Base-by-base conservation (phyloP, 179 eudicot genomes). In the Amaranthus tricolor region DNA sequence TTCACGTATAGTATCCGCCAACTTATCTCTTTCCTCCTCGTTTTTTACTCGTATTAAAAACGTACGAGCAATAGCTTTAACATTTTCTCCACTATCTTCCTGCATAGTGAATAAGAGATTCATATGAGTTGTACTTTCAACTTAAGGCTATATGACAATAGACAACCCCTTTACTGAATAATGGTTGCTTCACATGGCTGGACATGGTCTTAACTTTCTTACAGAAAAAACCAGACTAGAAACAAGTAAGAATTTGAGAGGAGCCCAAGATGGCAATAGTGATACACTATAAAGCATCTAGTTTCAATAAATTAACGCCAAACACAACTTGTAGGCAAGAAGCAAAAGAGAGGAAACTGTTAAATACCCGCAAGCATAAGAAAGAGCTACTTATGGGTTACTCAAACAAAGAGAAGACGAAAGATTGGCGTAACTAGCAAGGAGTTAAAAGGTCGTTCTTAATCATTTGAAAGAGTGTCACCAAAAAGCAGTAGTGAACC, bases 1-100 rank as follows among this genome's bases (percentile, higher is more conserved):
- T 74, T 93, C 98, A 62, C 87, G 86, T 75, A 95, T 95, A 10
- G 71, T 87, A 62, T 86, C 90, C 11, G 89, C 97, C 62, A 93
- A 84, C 82, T 91, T 93, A 83, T 93, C 81, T 67, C 98, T 78
- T 69, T 91, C 98, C 62, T 86, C 97, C 72, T 85, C 91, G 1
- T 76, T 87, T 82, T 86, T 93, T 9, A 88, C 83, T 79, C 86
- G 84, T 83, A 95, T 84, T 73, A 91, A 76, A 70, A 93, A 95
- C 0, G 98, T 95, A 5, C 90, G 89, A 11, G 97, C 92, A 53
- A 85, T 86, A 40, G 88, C 90, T 45, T 77, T 74, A 43, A 70
- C 76, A 79, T 72, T 81, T 9, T 72, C 87, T 16, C 81, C 91
- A 70, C 81, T 78, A 60, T 87, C 97, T 70, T 76, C 91, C 93